Conservation (phyloP, 768 basidiomycete genomes). For the Naematelia encephala region DNA sequence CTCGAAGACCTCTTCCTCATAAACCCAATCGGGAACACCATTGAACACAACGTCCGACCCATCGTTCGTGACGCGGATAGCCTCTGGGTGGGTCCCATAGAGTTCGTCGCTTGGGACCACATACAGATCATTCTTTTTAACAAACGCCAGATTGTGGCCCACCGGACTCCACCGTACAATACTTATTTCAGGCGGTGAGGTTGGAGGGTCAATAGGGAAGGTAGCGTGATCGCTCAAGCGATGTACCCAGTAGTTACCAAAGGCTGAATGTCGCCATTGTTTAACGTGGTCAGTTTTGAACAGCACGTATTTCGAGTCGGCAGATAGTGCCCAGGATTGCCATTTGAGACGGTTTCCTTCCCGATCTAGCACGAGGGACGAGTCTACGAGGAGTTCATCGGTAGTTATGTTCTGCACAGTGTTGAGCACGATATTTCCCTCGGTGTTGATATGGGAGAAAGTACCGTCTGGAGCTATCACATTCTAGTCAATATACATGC, state of each 20-base stretch:
- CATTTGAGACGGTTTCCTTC: constrained; percentile 51
- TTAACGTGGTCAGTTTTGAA: constrained; percentile 72
- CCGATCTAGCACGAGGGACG: constrained; percentile 32
- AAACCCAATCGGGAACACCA: constrained; percentile 94
- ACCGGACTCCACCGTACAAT: constrained; percentile 87
- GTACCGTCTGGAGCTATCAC: constrained; percentile 88
- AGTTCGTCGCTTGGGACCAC: constrained; percentile 57
- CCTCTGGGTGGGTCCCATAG: constrained; percentile 14
- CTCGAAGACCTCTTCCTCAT: constrained; percentile 59
- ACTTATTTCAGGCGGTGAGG: constrained; percentile 66
- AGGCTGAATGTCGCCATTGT: constrained; percentile 93
- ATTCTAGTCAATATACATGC: constrained; percentile 9
- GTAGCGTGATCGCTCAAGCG: constrained; percentile 67
- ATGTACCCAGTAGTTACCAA: constrained; percentile 92
- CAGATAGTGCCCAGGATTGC: constrained; percentile 73
- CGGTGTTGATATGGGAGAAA: constrained; percentile 61
- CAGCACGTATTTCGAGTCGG: constrained; percentile 86
- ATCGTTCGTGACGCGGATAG: constrained; percentile 71
- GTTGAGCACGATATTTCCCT: constrained; percentile 70
- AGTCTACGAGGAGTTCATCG: constrained; percentile 40
- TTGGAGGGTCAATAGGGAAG: constrained; percentile 66
- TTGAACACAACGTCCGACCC: constrained; percentile 85
- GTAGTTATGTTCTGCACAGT: constrained; percentile 64
- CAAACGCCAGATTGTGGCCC: constrained; percentile 76
- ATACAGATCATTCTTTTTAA: constrained; percentile 83